Evolutionary conservation across 1,284 basidiomycete genomes (phyloP).

Genomic region (Ustilago crameri): DNA sequence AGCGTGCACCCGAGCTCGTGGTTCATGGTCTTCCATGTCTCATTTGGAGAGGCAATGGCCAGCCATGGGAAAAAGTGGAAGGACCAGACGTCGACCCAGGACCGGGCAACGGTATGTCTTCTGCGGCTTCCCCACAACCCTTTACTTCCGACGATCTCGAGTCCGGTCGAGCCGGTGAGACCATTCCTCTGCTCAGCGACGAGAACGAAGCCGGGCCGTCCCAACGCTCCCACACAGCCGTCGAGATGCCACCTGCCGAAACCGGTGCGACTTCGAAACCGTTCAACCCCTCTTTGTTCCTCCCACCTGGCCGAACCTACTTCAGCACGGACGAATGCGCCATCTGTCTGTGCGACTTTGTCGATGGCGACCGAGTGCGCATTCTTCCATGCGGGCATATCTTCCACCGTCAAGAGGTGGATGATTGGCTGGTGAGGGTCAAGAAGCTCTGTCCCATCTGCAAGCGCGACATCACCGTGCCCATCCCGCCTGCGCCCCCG

Average conservation of each 20-base stretch:
- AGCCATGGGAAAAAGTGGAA: constrained; percentile 62
- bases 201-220: constrained; percentile 52
- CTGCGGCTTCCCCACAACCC: not conserved
- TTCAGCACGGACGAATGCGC: constrained; percentile 65
- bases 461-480: constrained; percentile 63
- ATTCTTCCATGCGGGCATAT: constrained; percentile 66
- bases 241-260: constrained; percentile 13
- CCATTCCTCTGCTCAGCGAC: constrained; percentile 41
- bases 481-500: constrained; percentile 47
- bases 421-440: constrained; percentile 63
- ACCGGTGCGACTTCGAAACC: constrained; percentile 6
- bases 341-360: constrained; percentile 65
- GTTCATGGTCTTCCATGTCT: constrained; percentile 63
- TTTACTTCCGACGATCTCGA: constrained; percentile 33
- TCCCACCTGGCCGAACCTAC: constrained; percentile 57
- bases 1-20: constrained; percentile 62
- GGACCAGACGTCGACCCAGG: constrained; percentile 48
- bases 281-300: constrained; percentile 33
- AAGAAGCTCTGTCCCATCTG: constrained; percentile 67
- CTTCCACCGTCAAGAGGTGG: constrained; percentile 65
- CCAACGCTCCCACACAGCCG: constrained; percentile 16
- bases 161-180: constrained; percentile 28
- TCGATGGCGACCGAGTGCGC: constrained; percentile 63
- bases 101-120: constrained; percentile 36
- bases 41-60: constrained; percentile 61